Conservation (phyloP, 495 filamentous ascomycete species). For the Talaromyces trachyspermus region DNA sequence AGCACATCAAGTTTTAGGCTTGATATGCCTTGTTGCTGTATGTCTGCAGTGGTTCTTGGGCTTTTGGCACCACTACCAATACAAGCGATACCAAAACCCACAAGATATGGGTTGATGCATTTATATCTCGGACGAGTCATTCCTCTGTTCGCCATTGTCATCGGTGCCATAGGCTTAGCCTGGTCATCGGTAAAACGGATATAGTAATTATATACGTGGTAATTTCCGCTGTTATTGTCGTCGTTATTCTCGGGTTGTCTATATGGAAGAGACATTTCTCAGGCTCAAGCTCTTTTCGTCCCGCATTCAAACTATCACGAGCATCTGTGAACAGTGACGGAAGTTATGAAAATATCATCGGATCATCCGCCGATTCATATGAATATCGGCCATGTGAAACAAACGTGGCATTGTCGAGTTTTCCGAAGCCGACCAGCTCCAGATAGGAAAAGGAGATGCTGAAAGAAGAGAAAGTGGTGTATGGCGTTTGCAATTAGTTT, state of each 20-base stretch:
- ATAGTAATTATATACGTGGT: constrained; percentile 11
- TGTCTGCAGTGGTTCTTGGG: constrained; percentile 42
- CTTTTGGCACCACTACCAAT: constrained; percentile 40
- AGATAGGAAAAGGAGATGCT: no score
- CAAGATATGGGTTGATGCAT: constrained; percentile 38
- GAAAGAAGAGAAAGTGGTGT: no score
- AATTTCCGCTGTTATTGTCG: constrained; percentile 1
- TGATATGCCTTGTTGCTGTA: constrained; percentile 41
- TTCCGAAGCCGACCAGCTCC: neutral
- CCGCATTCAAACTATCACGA: neutral
- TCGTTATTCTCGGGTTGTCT: neutral
- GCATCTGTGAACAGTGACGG: neutral
- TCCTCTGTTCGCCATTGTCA: constrained; percentile 40
- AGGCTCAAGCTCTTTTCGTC: neutral
- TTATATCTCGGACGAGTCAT: constrained; percentile 45
- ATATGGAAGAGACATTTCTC: neutral
- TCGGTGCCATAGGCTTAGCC: constrained; percentile 25
- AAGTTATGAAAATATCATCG: neutral
- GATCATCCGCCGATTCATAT: neutral
- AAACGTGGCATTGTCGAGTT: neutral
- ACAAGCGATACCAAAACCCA: constrained; percentile 33
- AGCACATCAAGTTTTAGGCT: constrained; percentile 53
- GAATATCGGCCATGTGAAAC: constrained; percentile 3
- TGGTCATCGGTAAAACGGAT: constrained; percentile 12
- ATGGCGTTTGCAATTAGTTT: no score